phyloP scores from a whole-genome alignment of 768 basidiomycete genomes.

The Auricularia cornea region DNA sequence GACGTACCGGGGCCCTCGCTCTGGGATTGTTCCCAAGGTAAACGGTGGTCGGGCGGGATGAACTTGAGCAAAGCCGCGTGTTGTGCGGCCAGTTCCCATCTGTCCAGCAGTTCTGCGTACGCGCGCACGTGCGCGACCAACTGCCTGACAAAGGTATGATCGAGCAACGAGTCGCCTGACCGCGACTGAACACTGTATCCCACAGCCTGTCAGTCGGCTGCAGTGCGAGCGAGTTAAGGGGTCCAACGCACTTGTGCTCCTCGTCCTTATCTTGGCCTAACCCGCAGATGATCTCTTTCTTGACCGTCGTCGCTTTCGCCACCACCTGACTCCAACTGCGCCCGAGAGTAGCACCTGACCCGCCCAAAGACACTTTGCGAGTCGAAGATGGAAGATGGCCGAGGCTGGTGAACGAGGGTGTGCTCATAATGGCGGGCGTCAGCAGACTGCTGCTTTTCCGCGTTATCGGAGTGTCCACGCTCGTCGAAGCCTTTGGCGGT shows the following conservation, averaged over 20 bases:
- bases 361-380: not conserved
- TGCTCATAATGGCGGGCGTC: not conserved
- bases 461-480: not conserved
- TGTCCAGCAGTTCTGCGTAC: slow-evolving; percentile 68
- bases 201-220: not conserved
- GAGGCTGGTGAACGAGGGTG: not conserved
- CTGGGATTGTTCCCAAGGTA: slow-evolving; percentile 21
- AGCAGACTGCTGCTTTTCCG: not conserved
- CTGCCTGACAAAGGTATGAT: slow-evolving; percentile 13
- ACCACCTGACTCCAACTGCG: not conserved
- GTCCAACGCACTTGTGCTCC: slow-evolving; percentile 10
- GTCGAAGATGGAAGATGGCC: not conserved
- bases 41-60: slow-evolving; percentile 30
- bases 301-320: not conserved
- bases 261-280: slow-evolving; percentile 9
- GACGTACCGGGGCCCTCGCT: slow-evolving; percentile 23
- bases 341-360: not conserved
- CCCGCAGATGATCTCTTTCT: slow-evolving; percentile 6
- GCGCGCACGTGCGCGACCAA: slow-evolving; percentile 47
- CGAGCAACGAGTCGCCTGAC: slow-evolving; percentile 21
- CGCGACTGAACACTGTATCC: not conserved
- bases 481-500: not conserved
- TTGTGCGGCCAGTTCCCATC: slow-evolving; percentile 66
- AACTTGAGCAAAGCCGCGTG: slow-evolving; percentile 66
- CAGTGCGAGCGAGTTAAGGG: not conserved